Percentiles rank a stretch among this genome's conserved stretches.
These are phyloP conservation scores for Mycogone perniciosa DNA, from an alignment of 2,329 filamentous ascomycete genomes.

Conservation along the genomic window DNA sequence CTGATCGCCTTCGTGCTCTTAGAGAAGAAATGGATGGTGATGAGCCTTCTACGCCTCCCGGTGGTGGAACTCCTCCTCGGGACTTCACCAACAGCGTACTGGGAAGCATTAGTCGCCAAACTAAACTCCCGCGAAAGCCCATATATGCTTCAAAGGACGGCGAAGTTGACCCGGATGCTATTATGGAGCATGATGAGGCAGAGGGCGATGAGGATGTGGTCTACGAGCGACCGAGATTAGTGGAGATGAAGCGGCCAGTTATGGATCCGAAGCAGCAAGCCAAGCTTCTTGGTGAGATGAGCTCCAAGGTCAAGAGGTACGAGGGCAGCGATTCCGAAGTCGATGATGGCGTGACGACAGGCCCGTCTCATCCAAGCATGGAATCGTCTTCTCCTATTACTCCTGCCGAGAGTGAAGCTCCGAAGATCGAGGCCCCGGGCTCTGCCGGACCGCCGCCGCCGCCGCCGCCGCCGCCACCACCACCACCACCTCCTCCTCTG, in stretches of 20 bases:
- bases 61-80: conserved; percentile 45
- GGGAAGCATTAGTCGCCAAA: conserved; percentile 61
- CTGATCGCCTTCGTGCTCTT: conserved; percentile 83
- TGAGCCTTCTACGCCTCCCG: conserved; percentile 40
- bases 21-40: conserved; percentile 87
- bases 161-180: conserved; percentile 35
- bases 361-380: conserved; percentile 67
- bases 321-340: conserved; percentile 69
- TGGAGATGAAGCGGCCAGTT: conserved; percentile 69
- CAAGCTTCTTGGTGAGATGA: conserved; percentile 64
- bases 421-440: conserved; percentile 54
- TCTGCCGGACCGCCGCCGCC: conserved; percentile 32
- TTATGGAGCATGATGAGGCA: conserved; percentile 46
- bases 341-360: conserved; percentile 62
- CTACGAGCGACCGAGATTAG: conserved; percentile 71
- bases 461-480: conserved; percentile 33
- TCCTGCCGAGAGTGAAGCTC: conserved; percentile 53
- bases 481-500: conserved; percentile 30
- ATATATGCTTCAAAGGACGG: conserved; percentile 27
- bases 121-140: conserved; percentile 50
- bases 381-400: conserved; percentile 65
- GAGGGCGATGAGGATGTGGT: conserved; percentile 53
- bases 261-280: conserved; percentile 58
- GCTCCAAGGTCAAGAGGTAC: conserved; percentile 65
- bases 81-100: conserved; percentile 69